These are phyloP conservation scores for Moesziomyces globuligerus DNA, from an alignment of 1,284 basidiomycete genomes.

Conservation along the genomic window DNA sequence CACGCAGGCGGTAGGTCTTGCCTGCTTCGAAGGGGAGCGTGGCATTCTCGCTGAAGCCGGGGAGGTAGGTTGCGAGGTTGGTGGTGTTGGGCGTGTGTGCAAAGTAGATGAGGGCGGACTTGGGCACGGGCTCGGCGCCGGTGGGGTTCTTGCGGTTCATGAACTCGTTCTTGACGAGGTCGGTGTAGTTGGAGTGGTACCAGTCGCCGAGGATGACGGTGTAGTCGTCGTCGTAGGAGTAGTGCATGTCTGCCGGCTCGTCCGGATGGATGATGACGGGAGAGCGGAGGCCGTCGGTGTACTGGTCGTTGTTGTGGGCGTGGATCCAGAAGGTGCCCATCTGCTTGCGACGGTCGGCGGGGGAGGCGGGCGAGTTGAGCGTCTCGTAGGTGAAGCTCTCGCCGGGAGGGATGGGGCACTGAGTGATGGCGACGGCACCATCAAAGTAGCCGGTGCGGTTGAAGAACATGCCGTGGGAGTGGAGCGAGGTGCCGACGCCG, in stretches of 20 bases:
- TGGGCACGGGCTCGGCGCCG: conserved; percentile 60
- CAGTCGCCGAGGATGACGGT: conserved; percentile 85
- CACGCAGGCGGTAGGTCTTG: conserved; percentile 72
- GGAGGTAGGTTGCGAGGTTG: conserved; percentile 42
- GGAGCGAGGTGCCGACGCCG: conserved; percentile 52
- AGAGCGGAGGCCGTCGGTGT: conserved; percentile 61
- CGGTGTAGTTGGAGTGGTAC: conserved; percentile 67
- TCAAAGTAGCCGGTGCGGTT: conserved; percentile 59
- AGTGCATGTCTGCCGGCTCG: conserved; percentile 58
- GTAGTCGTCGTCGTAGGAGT: conserved; percentile 89
- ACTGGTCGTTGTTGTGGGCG: conserved; percentile 61
- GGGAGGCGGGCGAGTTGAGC: conserved; percentile 42
- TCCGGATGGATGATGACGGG: conserved; percentile 66
- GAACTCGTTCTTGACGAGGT: conserved; percentile 71
- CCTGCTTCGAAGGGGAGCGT: conserved; percentile 73
- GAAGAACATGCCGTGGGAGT: conserved; percentile 65
- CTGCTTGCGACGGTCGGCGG: conserved; percentile 40
- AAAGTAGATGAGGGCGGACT: conserved; percentile 85
- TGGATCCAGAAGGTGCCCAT: conserved; percentile 70
- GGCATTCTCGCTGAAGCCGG: conserved; percentile 78
- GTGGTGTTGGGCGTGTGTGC: conserved; percentile 72
- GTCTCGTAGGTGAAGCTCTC: conserved; percentile 53
- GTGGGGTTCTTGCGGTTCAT: conserved; percentile 72
- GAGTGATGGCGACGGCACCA: conserved; percentile 58
- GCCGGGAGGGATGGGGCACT: conserved; percentile 65